phyloP scores from a whole-genome alignment of 305 asterid species.

The Fraxinus paxiana region DNA sequence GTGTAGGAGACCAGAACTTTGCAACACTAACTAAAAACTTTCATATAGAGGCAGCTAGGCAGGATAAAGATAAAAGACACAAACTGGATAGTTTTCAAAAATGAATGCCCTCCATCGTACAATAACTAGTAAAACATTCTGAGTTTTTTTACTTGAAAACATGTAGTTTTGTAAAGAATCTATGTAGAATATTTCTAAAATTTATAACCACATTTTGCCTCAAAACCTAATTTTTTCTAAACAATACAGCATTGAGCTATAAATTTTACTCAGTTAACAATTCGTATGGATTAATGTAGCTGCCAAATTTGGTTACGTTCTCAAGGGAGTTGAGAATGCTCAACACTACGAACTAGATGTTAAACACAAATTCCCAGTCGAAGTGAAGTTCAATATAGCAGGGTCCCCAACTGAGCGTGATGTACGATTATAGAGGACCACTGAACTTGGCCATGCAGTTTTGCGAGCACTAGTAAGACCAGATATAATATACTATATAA shows the following conservation, averaged over 20 bases:
- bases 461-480: not conserved
- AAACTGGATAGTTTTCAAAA: not conserved
- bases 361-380: not conserved
- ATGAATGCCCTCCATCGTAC: not conserved
- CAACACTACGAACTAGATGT: not conserved
- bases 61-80: not conserved
- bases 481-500: not conserved
- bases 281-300: not conserved
- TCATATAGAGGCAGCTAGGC: not conserved
- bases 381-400: not conserved
- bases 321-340: not conserved
- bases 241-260: not conserved
- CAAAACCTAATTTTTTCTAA: not conserved
- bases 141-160: not conserved
- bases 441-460: not conserved
- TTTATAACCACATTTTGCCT: not conserved
- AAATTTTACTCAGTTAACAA: not conserved
- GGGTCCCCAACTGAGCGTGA: not conserved
- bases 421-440: not conserved
- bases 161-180: not conserved
- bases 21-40: not conserved
- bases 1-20: not conserved
- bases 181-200: not conserved
- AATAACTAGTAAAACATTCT: not conserved
- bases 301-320: not conserved